A percentile compares a stretch with the other conserved stretches of the same genome.
Evolutionary conservation across 2,329 filamentous ascomycete genomes (phyloP).

Genomic region (Lasiodiplodia sp.): DNA sequence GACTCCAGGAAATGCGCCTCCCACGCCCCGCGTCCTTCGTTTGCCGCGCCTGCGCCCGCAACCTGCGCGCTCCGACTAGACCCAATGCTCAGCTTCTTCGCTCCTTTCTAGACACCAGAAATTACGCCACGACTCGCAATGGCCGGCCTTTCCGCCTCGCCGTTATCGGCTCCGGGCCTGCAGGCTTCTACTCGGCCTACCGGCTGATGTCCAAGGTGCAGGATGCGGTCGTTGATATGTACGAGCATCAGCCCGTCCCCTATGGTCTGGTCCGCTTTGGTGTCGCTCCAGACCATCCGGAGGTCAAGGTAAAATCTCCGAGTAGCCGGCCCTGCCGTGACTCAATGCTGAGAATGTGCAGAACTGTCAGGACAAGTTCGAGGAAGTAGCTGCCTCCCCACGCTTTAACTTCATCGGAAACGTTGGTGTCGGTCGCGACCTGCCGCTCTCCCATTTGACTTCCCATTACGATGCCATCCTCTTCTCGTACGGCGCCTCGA

Average conservation of each 20-base stretch:
- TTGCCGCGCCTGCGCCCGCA: conserved; percentile 19
- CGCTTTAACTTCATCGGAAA: conserved; percentile 94
- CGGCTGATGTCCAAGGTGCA: conserved; percentile 79
- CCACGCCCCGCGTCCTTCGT: conserved; percentile 21
- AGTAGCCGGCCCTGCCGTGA: not conserved
- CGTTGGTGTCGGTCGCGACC: conserved; percentile 73
- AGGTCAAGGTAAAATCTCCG: conserved; percentile 78
- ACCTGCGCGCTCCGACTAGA: conserved; percentile 7
- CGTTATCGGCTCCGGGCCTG: conserved; percentile 90
- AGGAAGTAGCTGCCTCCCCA: conserved; percentile 81
- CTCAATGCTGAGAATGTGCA: conserved; percentile 46
- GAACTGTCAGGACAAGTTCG: conserved; percentile 96
- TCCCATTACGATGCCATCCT: conserved; percentile 91
- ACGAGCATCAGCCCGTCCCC: conserved; percentile 89
- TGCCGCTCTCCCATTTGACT: conserved; percentile 73
- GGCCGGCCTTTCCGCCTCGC: conserved; percentile 75
- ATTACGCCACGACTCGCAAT: conserved; percentile 19
- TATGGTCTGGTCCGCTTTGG: conserved; percentile 93
- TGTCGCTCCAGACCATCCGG: conserved; percentile 97
- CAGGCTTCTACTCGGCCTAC: conserved; percentile 94
- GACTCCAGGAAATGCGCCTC: conserved; percentile 23
- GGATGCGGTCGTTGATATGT: conserved; percentile 87
- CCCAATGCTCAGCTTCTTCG: conserved; percentile 18
- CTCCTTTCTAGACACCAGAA: not conserved
- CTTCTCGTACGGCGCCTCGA: conserved; percentile 89